These are phyloP conservation scores for Aphanomyces astaci DNA, from an alignment of 352 stramenopile species.

Conservation along the genomic window DNA sequence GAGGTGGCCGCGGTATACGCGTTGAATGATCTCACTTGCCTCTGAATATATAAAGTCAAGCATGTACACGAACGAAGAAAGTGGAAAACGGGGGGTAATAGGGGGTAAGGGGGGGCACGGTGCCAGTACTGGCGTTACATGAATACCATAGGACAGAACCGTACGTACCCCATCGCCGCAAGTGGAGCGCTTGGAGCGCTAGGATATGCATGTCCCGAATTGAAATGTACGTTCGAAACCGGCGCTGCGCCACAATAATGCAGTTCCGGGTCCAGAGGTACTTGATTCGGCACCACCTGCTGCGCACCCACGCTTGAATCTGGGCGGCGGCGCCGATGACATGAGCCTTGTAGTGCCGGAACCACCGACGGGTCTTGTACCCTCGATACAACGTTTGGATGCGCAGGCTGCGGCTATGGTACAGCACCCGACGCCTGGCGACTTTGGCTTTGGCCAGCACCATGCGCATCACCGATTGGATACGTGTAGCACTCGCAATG, in stretches of 20 bases:
- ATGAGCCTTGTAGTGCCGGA: constrained; percentile 27
- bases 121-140: too few species aligned
- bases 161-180: not conserved
- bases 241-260: not conserved
- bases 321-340: not conserved
- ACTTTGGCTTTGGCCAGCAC: constrained; percentile 27
- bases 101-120: too few species aligned
- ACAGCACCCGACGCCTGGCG: constrained; percentile 27
- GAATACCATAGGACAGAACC: too few species aligned
- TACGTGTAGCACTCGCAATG: not conserved
- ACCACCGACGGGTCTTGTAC: constrained; percentile 33
- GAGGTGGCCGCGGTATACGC: constrained; percentile 37
- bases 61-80: constrained; percentile 24
- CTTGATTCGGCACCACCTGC: not conserved
- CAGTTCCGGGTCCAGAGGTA: not conserved
- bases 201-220: not conserved
- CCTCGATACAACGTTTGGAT: constrained; percentile 58
- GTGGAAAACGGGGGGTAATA: too few species aligned
- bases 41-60: too few species aligned
- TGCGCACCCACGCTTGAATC: constrained; percentile 8
- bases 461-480: constrained; percentile 22
- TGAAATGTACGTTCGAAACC: not conserved
- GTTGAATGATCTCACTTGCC: constrained; percentile 35
- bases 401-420: constrained; percentile 28
- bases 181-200: not conserved